These are phyloP conservation scores for Alternaria triticina DNA, from an alignment of 2,329 filamentous ascomycete genomes.

Conservation along the genomic window DNA sequence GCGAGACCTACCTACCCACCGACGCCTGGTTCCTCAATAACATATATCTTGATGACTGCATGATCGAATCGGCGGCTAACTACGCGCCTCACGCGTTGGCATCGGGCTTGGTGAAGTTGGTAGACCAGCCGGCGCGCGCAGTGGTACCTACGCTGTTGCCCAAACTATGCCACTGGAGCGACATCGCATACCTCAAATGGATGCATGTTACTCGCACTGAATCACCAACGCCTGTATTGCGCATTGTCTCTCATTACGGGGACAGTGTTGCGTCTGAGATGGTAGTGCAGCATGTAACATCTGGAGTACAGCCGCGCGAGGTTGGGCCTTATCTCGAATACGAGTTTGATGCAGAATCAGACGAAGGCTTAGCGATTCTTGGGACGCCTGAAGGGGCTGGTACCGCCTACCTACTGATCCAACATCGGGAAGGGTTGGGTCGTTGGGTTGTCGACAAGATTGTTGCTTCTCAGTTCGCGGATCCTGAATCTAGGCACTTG, in stretches of 20 bases:
- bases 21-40: not conserved
- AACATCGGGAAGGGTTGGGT: not conserved
- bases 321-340: not conserved
- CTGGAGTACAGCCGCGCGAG: not conserved
- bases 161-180: not conserved
- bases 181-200: not conserved
- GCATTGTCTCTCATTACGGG: not conserved
- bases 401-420: not conserved
- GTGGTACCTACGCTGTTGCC: not conserved
- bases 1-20: not conserved
- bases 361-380: not conserved
- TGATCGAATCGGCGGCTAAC: not conserved
- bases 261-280: not conserved
- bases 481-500: not conserved
- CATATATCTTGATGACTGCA: not conserved
- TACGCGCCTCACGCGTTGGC: not conserved
- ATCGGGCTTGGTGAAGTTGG: not conserved
- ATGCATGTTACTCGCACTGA: not conserved
- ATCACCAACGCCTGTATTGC: not conserved
- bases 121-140: not conserved
- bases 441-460: too few species aligned
- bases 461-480: too few species aligned
- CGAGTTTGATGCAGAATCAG: not conserved
- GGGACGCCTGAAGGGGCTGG: not conserved
- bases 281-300: not conserved